Base-by-base conservation (phyloP, 1,284 basidiomycete species). In the Rhodotorula mucilaginosa region DNA sequence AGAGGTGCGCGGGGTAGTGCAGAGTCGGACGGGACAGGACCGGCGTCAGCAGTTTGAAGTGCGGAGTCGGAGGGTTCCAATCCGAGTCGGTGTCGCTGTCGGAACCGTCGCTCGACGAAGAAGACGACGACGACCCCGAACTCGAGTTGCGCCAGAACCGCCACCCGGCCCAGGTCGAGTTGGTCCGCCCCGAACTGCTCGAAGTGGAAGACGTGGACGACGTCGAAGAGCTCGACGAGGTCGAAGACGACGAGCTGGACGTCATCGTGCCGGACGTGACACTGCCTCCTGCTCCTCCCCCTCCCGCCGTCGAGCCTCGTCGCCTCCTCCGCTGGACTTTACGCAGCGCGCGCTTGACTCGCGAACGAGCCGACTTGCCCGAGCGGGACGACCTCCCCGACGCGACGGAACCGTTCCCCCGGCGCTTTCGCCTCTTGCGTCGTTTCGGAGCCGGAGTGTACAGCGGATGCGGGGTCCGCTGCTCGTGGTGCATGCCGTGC, bases 81-180 rank as follows among this genome's bases (percentile, higher is more conserved):
- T 68, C 66, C 19, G 72, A 72, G 29, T 66, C 66, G 26, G 58
- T 68, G 49, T 69, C 68, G 5, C 71, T 73, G 29, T 66, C 64
- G 0, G 70, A 69, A 39, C 63, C 69, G 21, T 71, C 66, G 34
- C 63, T 68, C 18, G 77, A 76, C 1, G 73, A 73, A 18, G 72
- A 74, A 5, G 54, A 56, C 1, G 73, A 74, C n/a, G 54, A 56
- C 1, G 73, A 74, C 0, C 74, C 74, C 8, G 70, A 72, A 1
- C 70, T 72, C 49, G 72, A 74, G 68, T 76, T 74, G n/a, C 76
- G 65, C 78, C 78, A 79, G 69, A 79, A 79, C 21, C 70, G 71
- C 78, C 78, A 79, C 26, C 75, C 72, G 18, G 65, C 75, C 67
- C 77, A 76, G 0, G 74, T 75, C 62, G 74, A 76, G 31, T 61